Base-by-base conservation (phyloP, 2,329 filamentous ascomycete genomes). In the Magnaporthiopsis incrustans region DNA sequence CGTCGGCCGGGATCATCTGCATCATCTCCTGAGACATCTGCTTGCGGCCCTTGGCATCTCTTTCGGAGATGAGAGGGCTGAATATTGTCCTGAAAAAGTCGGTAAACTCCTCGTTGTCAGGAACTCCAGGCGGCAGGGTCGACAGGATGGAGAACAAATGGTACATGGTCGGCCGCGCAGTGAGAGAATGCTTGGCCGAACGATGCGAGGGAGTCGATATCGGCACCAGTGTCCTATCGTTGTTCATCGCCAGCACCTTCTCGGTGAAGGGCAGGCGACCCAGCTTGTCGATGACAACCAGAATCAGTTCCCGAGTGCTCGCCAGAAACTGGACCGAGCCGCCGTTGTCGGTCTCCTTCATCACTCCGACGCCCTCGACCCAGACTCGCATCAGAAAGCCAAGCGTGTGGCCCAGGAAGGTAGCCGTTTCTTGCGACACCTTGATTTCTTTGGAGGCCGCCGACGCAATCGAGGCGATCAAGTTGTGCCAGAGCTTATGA, bases 401-500 rank as follows among this genome's bases (percentile, higher is more conserved):
- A 61, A 94, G 82, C 27, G 92, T 81, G 57, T 85, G 82, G 27
- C 90, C 88, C 66, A 97, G 82, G 65, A 93, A 94, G 66, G 87
- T 84, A 71, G 91, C 90, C 1, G 92, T 91, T 66, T 98, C 94
- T 15, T 84, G 84, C 0, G 92, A 92, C 8, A 93, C 88, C 70
- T 94, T 96, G 69, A 99, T 89, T 75, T 99, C 95, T 75, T 97
- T 96, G 57, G 82, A 83, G 30, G 88, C 88, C 56, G 90, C 89
- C 61, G 84, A 82, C 2, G 86, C 83, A 32, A 92, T 78, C 1
- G 88, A 84, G 4, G 79, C 77, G 58, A 91, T 79, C 15, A 92
- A 78, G 1, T 82, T 79, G 33, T 78, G 74, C 88, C 88, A 91
- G 53, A 91, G 78, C 10, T 76, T 78, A 61, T 76, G 78, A 0